Conservation (phyloP, 192 early-diverging fungal species). For the Podila horticola region DNA sequence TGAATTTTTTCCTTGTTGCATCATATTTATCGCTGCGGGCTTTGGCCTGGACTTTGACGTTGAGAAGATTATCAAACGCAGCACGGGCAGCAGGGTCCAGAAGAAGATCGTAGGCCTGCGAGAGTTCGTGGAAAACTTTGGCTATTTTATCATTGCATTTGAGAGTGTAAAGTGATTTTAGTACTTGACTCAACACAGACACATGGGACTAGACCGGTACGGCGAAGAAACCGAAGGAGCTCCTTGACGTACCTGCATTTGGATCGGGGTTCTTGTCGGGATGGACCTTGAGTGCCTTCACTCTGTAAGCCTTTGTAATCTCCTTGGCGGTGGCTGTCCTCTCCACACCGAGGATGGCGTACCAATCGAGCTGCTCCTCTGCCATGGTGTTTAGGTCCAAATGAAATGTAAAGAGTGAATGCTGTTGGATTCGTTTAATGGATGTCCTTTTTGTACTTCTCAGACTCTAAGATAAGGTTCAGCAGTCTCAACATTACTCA, state of each 20-base stretch:
- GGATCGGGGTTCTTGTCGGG: constrained; percentile 86
- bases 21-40: constrained; percentile 58
- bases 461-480: too few species aligned
- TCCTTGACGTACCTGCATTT: constrained; percentile 58
- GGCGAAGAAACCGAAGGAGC: background rate
- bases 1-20: constrained; percentile 51
- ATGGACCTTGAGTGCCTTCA: constrained; percentile 82
- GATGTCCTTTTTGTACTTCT: background rate
- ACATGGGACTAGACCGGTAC: too few species aligned
- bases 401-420: background rate
- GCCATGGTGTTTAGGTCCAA: constrained; percentile 15
- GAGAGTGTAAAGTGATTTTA: too few species aligned
- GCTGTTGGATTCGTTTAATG: too few species aligned
- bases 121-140: constrained; percentile 55
- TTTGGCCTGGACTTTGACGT: constrained; percentile 55
- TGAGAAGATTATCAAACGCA: constrained; percentile 58
- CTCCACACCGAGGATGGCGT: constrained; percentile 57
- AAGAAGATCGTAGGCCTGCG: constrained; percentile 57
- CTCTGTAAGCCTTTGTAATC: constrained; percentile 61
- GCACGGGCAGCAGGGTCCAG: constrained; percentile 51
- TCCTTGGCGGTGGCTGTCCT: constrained; percentile 54
- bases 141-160: constrained; percentile 30
- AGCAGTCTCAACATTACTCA: constrained; percentile 5
- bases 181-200: too few species aligned
- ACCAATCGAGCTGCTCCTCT: constrained; percentile 59